A percentile compares a stretch with the other conserved stretches of the same genome.
Evolutionary conservation across 2,329 filamentous ascomycete species (phyloP).

Genomic region (Colletotrichum tropicale): DNA sequence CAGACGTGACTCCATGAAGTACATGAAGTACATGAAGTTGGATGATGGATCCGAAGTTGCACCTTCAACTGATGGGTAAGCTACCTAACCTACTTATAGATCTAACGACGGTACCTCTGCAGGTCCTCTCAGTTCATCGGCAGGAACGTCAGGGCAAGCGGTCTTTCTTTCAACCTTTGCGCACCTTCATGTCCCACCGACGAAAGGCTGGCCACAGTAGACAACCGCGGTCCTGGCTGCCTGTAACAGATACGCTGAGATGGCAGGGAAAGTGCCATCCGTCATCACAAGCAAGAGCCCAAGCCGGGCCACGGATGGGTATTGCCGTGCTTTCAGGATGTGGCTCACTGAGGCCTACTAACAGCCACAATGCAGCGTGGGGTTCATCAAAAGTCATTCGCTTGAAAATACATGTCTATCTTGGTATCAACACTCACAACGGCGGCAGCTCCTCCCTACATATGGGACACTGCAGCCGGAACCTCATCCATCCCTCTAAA

Average conservation of each 20-base stretch:
- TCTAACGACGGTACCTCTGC: not conserved
- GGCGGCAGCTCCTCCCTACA: constrained; percentile 90
- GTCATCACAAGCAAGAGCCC: not conserved
- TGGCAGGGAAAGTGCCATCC: not conserved
- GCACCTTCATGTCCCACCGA: not conserved
- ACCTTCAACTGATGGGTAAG: not conserved
- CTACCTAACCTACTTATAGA: not conserved
- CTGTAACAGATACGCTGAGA: not conserved
- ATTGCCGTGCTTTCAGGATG: not conserved
- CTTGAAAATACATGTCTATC: not conserved
- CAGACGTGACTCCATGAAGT: not conserved
- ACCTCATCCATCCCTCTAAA: constrained; percentile 95
- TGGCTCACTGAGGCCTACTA: not conserved
- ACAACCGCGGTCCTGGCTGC: not conserved
- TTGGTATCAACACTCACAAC: constrained; percentile 55
- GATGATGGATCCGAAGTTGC: not conserved
- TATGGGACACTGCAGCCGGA: constrained; percentile 91
- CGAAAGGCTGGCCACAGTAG: not conserved
- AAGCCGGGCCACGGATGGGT: not conserved
- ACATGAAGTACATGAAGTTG: not conserved
- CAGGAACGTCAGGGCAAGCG: not conserved
- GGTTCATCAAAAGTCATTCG: not conserved
- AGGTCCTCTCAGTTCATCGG: not conserved
- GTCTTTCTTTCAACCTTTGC: not conserved
- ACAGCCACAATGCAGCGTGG: not conserved